phyloP scores from a whole-genome alignment of 2,329 filamentous ascomycete genomes.

The Graphiopsis chlorocephala region DNA sequence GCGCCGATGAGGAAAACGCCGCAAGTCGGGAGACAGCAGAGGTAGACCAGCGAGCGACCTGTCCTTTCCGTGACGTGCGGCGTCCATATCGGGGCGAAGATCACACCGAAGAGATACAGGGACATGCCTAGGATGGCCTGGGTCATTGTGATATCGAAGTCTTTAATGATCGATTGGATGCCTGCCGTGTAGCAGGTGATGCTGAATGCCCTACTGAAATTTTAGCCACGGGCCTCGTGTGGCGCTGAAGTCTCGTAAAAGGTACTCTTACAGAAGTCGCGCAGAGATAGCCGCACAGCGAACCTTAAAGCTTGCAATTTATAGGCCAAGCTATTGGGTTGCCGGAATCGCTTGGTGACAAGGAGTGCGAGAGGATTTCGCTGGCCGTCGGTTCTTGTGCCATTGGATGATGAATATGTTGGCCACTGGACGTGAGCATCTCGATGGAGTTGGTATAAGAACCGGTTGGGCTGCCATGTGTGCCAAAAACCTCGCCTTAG shows the following conservation, averaged over 20 bases:
- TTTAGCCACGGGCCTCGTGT: background rate
- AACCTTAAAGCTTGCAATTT: constrained; percentile 16
- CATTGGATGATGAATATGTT: background rate
- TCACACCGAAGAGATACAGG: constrained; percentile 59
- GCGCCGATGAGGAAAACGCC: constrained; percentile 47
- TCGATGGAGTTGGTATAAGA: background rate
- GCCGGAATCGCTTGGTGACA: constrained; percentile 11
- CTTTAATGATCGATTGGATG: constrained; percentile 14
- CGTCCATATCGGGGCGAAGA: constrained; percentile 64
- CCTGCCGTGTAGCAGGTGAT: constrained; percentile 17
- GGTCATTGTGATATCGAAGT: constrained; percentile 9
- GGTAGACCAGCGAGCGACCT: constrained; percentile 56
- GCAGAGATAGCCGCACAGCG: constrained; percentile 12
- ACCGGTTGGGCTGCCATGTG: background rate
- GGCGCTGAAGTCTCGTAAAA: too few species aligned
- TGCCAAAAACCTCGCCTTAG: background rate
- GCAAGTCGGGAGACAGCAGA: constrained; percentile 21
- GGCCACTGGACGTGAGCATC: background rate
- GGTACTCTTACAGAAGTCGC: constrained; percentile 18
- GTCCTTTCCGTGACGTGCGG: constrained; percentile 59
- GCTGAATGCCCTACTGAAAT: constrained; percentile 15
- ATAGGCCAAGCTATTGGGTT: constrained; percentile 21
- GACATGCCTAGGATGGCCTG: constrained; percentile 9
- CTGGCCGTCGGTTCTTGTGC: constrained; percentile 11
- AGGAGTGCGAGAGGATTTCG: constrained; percentile 16